phyloP scores from a whole-genome alignment of 192 early-diverging fungal genomes.

The Rhizophagus prolifer region DNA sequence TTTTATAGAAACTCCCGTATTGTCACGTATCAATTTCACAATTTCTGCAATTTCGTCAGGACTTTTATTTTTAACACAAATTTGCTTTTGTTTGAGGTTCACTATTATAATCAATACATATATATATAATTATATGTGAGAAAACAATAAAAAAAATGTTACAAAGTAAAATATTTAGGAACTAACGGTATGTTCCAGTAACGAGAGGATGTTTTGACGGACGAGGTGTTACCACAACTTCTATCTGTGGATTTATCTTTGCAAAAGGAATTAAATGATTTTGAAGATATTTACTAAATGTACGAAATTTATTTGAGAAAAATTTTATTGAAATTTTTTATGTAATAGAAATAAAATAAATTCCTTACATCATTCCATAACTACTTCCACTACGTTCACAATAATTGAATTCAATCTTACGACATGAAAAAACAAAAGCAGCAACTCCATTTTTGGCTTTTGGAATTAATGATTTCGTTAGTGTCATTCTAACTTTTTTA shows the following conservation, averaged over 20 bases:
- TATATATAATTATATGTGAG: background rate
- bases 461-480: constrained; percentile 4
- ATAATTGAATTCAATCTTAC: constrained; percentile 79
- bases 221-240: constrained; percentile 71
- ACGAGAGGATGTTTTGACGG: constrained; percentile 74
- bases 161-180: background rate
- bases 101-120: constrained; percentile 37
- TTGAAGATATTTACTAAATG: constrained; percentile 64
- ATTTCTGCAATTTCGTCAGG: constrained; percentile 61
- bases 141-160: background rate
- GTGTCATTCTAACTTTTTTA: background rate
- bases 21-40: constrained; percentile 62
- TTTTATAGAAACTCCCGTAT: constrained; percentile 60
- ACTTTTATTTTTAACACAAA: constrained; percentile 65
- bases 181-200: constrained; percentile 66
- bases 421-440: constrained; percentile 72
- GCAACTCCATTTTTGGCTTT: constrained; percentile 70
- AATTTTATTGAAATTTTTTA: background rate
- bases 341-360: background rate
- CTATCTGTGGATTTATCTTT: constrained; percentile 73
- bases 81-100: constrained; percentile 60
- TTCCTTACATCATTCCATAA: constrained; percentile 65
- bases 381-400: constrained; percentile 81
- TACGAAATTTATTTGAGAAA: background rate
- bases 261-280: constrained; percentile 60